Base-by-base conservation (phyloP, 1,139 yeast genomes). In the Zhuliangozyma blackwelliae region DNA sequence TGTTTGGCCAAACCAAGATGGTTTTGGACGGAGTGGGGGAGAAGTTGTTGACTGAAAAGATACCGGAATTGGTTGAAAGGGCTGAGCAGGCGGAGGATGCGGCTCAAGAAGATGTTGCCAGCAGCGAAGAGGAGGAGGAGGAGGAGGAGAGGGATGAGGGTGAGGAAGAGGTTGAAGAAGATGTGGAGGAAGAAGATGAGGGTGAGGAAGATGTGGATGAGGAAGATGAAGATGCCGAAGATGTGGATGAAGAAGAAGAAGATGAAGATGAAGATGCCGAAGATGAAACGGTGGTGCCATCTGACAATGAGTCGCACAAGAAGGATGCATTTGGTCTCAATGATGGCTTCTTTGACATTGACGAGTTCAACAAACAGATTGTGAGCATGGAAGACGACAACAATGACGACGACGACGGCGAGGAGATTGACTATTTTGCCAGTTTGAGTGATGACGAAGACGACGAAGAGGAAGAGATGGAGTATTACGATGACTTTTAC, bases 1-100 rank as follows among this genome's bases (percentile, higher is more conserved):
- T 92, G 0, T 92, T 90, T 87, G 95, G 95, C 37, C 97, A 92
- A 59, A 82, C 88, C 3, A 87, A 84, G 59, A 75, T 92, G 66
- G 82, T 92, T 23, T 68, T 88, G 32, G 65, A 59, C 35, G 58
- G 54, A 13, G 57, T 54, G 9, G 54, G 55, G 6, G 52, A 51
- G 33, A 37, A 69, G 38, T 63, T 85, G 37, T 65, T 70, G 46
- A 71, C 65, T 6, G 43, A 41, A n/a, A 42, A 38, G 13, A 45
- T 47, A 19, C 47, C 46, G 5, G 37, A 29, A 10, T 37, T 45
- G 16, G 53, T 44, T 8, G 52, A 43, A 9, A 52, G 39, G 3
- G 50, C 37, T 6, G 52, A 49, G 5, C 46, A 40, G 5, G 51
- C 39, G 7, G 40, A 41, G 6, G 40, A 36, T 3, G 45, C 39